A percentile compares a stretch with the other conserved stretches of the same genome.
phyloP scores from a whole-genome alignment of 108 stramenopile species.

The Aurantiochytrium sp. region DNA sequence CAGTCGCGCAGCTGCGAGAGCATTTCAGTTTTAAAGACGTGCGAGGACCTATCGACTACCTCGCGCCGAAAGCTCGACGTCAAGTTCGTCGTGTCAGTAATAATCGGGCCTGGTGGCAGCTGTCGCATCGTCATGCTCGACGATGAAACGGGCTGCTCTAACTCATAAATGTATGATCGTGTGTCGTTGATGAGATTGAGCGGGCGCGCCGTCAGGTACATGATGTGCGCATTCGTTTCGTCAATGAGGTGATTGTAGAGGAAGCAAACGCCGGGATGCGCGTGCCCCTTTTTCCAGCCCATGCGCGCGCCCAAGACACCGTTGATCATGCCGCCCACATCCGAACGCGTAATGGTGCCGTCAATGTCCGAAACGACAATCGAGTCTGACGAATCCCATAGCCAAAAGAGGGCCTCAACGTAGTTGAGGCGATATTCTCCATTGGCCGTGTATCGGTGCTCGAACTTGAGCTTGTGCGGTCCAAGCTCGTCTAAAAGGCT shows the following conservation, averaged over 20 bases:
- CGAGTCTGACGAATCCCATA: background rate
- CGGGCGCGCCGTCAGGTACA: background rate
- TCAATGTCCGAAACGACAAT: background rate
- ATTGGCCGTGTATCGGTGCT: background rate
- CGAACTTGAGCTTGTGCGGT: background rate
- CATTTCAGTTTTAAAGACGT: background rate
- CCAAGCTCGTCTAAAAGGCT: background rate
- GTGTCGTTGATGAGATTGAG: constrained; percentile 1
- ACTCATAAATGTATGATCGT: background rate
- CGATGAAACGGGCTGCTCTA: background rate
- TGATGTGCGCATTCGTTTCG: background rate
- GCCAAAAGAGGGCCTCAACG: background rate
- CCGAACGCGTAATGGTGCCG: background rate
- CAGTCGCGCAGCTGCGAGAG: background rate
- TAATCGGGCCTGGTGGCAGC: background rate
- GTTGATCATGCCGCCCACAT: constrained; percentile 14
- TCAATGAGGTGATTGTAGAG: background rate
- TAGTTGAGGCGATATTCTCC: background rate
- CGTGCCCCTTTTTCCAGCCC: constrained; percentile 9
- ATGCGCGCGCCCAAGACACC: background rate
- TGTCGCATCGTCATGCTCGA: background rate
- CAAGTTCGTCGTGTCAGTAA: background rate
- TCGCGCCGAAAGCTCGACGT: background rate
- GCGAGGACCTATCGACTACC: background rate
- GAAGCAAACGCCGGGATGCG: background rate